phyloP scores from a whole-genome alignment of 352 stramenopile genomes.

The Halophytophthora batemanensis region DNA sequence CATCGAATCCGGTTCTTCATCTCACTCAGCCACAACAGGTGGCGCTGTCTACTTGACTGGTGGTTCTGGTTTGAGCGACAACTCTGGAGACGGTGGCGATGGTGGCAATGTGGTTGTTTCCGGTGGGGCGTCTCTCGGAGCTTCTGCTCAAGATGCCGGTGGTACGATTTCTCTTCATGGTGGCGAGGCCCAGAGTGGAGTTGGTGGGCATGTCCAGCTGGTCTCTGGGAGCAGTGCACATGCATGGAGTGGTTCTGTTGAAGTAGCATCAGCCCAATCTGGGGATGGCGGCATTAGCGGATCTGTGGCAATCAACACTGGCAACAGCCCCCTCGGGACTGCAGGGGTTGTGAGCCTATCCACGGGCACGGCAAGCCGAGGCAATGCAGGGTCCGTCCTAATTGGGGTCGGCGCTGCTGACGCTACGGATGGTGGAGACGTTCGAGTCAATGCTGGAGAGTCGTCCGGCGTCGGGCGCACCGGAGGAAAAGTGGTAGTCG shows the following conservation, averaged over 20 bases:
- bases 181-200: slow-evolving; percentile 46
- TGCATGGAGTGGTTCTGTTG: slow-evolving; percentile 50
- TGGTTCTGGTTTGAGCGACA: slow-evolving; percentile 58
- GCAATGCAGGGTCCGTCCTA: slow-evolving; percentile 56
- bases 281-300: slow-evolving; percentile 58
- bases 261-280: slow-evolving; percentile 48
- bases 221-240: slow-evolving; percentile 44
- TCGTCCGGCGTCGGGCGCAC: slow-evolving; percentile 45
- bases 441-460: slow-evolving; percentile 61
- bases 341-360: slow-evolving; percentile 36
- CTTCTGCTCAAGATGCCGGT: slow-evolving; percentile 49
- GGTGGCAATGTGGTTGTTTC: slow-evolving; percentile 46
- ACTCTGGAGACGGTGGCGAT: slow-evolving; percentile 69
- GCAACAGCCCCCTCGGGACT: slow-evolving; percentile 35
- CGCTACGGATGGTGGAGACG: slow-evolving; percentile 51
- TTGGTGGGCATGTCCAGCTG: slow-evolving; percentile 46
- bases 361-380: slow-evolving; percentile 48
- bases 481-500: slow-evolving; percentile 48
- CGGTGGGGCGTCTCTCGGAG: slow-evolving; percentile 52
- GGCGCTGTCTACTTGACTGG: slow-evolving; percentile 43
- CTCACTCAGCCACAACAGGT: slow-evolving; percentile 43
- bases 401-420: slow-evolving; percentile 58
- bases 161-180: slow-evolving; percentile 48
- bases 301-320: slow-evolving; percentile 40
- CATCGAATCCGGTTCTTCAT: slow-evolving; percentile 48